Conservation (phyloP, 2,329 filamentous ascomycete genomes). For the Colletotrichum eremochloae region DNA sequence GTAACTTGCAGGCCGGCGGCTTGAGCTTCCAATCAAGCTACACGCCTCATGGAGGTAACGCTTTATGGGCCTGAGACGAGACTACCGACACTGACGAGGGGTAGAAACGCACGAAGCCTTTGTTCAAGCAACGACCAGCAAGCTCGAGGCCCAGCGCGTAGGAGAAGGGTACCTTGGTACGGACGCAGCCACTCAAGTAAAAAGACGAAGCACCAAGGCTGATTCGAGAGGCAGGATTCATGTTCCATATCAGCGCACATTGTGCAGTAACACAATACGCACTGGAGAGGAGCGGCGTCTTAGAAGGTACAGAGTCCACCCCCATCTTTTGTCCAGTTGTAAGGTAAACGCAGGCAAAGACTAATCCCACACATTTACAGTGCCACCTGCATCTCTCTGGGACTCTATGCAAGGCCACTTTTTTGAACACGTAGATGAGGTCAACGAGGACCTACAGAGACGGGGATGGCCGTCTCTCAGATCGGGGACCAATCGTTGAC, state of each 20-base stretch:
- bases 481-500: not conserved
- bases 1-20: slow-evolving; percentile 48
- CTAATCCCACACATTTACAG: slow-evolving; percentile 30
- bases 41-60: slow-evolving; percentile 47
- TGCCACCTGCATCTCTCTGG: slow-evolving; percentile 42
- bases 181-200: not conserved
- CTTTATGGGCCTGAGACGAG: slow-evolving; percentile 25
- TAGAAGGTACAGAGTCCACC: slow-evolving; percentile 33
- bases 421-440: slow-evolving; percentile 42
- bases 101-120: slow-evolving; percentile 46
- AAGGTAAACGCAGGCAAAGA: not conserved
- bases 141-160: slow-evolving; percentile 43
- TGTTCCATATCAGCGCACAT: slow-evolving; percentile 48
- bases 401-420: slow-evolving; percentile 45
- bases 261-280: slow-evolving; percentile 46
- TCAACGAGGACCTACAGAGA: slow-evolving; percentile 39
- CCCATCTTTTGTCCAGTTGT: not conserved
- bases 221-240: slow-evolving; percentile 49
- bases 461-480: slow-evolving; percentile 21
- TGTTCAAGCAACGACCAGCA: slow-evolving; percentile 42
- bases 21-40: slow-evolving; percentile 49
- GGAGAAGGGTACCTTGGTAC: slow-evolving; percentile 46
- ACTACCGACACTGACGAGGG: not conserved
- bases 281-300: slow-evolving; percentile 39
- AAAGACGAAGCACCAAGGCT: slow-evolving; percentile 45